These are phyloP conservation scores for Spathaspora gorwiae DNA, from an alignment of 805 yeast genomes.

Conservation along the genomic window DNA sequence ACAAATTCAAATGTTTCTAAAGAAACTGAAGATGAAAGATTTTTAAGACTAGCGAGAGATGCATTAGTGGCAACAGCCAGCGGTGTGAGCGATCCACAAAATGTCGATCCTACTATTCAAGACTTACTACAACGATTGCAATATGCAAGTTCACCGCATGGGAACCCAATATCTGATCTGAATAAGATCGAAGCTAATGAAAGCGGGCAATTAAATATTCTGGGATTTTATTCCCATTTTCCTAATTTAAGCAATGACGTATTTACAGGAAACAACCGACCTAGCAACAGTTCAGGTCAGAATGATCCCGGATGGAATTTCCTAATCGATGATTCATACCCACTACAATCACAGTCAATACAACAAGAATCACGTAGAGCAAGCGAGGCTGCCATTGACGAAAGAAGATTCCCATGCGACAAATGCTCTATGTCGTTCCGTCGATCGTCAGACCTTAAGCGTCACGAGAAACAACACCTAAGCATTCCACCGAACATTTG, in stretches of 20 bases:
- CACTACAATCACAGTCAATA: background rate
- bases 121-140: slow-evolving; percentile 57
- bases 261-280: slow-evolving; percentile 12
- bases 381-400: background rate
- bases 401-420: slow-evolving; percentile 50
- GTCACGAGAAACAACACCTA: slow-evolving; percentile 74
- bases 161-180: slow-evolving; percentile 40
- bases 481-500: slow-evolving; percentile 72
- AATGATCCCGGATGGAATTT: slow-evolving; percentile 30
- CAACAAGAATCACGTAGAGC: background rate
- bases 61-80: slow-evolving; percentile 51
- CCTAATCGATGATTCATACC: slow-evolving; percentile 18
- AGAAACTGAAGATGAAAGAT: slow-evolving; percentile 46
- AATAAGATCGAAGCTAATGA: slow-evolving; percentile 31
- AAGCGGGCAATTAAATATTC: slow-evolving; percentile 40
- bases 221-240: slow-evolving; percentile 36
- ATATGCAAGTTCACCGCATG: slow-evolving; percentile 56
- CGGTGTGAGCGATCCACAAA: slow-evolving; percentile 25
- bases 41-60: slow-evolving; percentile 56
- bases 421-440: slow-evolving; percentile 62
- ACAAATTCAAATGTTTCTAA: background rate
- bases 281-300: slow-evolving; percentile 9
- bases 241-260: slow-evolving; percentile 42
- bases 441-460: slow-evolving; percentile 63
- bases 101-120: slow-evolving; percentile 60